Percentiles rank a stretch among this genome's conserved stretches.
Conservation (phyloP, 257 asterid genomes). For the Solanum commersonii region DNA sequence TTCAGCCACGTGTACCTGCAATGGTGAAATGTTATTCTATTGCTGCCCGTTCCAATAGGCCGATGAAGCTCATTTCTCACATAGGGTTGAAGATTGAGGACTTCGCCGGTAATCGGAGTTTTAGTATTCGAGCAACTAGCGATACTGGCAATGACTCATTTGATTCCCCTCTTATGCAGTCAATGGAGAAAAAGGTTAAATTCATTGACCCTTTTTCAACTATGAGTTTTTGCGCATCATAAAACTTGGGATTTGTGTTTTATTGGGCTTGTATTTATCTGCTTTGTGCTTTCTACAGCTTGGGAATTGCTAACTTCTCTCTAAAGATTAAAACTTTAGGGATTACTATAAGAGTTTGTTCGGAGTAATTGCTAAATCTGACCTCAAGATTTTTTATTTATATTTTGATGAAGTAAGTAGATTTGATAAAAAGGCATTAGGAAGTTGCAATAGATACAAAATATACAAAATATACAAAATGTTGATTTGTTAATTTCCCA, state of each 20-base stretch:
- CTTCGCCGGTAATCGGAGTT: conserved; percentile 21
- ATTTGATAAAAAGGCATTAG: background rate
- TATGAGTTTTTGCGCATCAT: background rate
- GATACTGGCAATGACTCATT: conserved; percentile 31
- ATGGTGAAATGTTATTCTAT: background rate
- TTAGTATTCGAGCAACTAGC: conserved; percentile 41
- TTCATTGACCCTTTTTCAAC: background rate
- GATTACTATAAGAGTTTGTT: background rate
- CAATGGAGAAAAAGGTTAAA: conserved; percentile 80
- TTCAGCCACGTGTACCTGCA: conserved; percentile 19
- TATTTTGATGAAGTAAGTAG: background rate
- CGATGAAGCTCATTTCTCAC: conserved; percentile 12
- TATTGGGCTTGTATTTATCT: background rate
- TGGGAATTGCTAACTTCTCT: background rate
- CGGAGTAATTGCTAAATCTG: background rate
- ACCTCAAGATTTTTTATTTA: background rate
- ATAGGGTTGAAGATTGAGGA: background rate
- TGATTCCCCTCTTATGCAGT: conserved; percentile 53
- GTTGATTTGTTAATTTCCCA: background rate
- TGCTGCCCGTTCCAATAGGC: background rate
- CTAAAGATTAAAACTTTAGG: background rate
- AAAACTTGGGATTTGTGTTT: background rate
- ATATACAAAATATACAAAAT: background rate
- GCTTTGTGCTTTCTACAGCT: background rate
- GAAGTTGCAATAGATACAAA: background rate